These are phyloP conservation scores for Penicillium sp. DNA, from an alignment of 2,329 filamentous ascomycete species.

Conservation along the genomic window DNA sequence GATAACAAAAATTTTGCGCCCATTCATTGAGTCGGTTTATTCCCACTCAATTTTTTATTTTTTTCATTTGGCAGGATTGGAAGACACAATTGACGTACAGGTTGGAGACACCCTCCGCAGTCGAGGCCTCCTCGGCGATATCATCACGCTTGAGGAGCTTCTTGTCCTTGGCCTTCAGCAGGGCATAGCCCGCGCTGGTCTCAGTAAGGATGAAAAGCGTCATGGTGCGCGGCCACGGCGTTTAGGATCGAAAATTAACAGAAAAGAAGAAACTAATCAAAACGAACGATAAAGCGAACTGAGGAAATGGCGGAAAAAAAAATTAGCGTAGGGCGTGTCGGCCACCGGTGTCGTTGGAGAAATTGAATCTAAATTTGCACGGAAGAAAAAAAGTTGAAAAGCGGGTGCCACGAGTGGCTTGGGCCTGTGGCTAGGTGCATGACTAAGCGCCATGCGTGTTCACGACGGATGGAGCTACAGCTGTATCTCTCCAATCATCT, in stretches of 20 bases:
- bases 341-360: conserved; percentile 34
- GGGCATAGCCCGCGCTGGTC: conserved; percentile 93
- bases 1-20: conserved; percentile 27
- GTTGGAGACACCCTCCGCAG: conserved; percentile 79
- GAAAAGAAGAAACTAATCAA: conserved; percentile 12
- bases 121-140: conserved; percentile 68
- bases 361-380: conserved; percentile 38
- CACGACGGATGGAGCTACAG: conserved; percentile 20
- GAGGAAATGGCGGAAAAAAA: conserved; percentile 19
- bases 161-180: conserved; percentile 98
- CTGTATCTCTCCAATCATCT: conserved; percentile 19
- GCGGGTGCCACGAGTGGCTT: conserved; percentile 22
- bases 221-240: conserved; percentile 55
- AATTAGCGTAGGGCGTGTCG: conserved; percentile 30
- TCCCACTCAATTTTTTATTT: conserved; percentile 10
- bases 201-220: conserved; percentile 90
- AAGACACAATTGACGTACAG: conserved; percentile 59
- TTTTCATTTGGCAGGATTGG: conserved; percentile 6
- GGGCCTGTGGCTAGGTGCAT: conserved; percentile 30
- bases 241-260: conserved; percentile 22
- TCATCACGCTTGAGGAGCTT: conserved; percentile 90
- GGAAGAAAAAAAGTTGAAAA: conserved; percentile 37
- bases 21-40: conserved; percentile 1
- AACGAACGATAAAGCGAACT: conserved; percentile 17
- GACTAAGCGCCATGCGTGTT: conserved; percentile 28